phyloP scores from a whole-genome alignment of 225 moss, liverwort and hornwort genomes.

The Takakia lepidozioides region DNA sequence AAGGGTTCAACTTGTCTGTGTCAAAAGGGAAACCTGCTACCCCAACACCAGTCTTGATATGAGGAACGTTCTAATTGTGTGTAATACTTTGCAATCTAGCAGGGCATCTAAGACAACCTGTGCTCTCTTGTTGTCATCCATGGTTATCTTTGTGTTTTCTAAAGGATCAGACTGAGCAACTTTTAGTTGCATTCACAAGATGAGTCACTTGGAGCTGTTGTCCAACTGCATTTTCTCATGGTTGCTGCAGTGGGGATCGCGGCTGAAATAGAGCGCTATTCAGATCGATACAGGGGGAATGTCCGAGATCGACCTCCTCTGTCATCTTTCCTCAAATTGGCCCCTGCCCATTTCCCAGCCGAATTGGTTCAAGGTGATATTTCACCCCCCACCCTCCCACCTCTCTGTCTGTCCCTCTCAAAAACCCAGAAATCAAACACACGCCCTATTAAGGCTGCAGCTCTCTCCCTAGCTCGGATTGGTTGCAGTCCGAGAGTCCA shows the following conservation, averaged over 20 bases:
- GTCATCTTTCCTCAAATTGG: conserved; percentile 76
- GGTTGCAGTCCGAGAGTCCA: background rate
- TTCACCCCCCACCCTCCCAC: too few species aligned
- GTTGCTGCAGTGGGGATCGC: conserved; percentile 70
- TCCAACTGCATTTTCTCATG: background rate
- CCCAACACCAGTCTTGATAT: background rate
- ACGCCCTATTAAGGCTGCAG: too few species aligned
- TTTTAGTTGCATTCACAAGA: background rate
- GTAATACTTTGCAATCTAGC: background rate
- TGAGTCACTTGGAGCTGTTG: background rate
- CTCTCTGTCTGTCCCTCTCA: too few species aligned
- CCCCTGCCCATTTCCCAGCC: conserved; percentile 70
- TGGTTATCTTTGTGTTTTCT: too few species aligned
- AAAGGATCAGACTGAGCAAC: too few species aligned
- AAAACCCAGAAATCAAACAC: too few species aligned
- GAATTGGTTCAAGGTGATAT: conserved; percentile 93
- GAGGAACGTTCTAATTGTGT: background rate
- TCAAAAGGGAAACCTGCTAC: background rate
- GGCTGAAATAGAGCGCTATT: conserved; percentile 86
- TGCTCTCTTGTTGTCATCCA: too few species aligned
- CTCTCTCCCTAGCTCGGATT: too few species aligned
- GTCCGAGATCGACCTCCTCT: conserved; percentile 71
- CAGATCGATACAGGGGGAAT: conserved; percentile 74
- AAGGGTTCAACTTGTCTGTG: background rate
- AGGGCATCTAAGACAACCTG: too few species aligned